These are phyloP conservation scores for Lotmaria passim DNA, from an alignment of 208 protist genomes.

Conservation along the genomic window DNA sequence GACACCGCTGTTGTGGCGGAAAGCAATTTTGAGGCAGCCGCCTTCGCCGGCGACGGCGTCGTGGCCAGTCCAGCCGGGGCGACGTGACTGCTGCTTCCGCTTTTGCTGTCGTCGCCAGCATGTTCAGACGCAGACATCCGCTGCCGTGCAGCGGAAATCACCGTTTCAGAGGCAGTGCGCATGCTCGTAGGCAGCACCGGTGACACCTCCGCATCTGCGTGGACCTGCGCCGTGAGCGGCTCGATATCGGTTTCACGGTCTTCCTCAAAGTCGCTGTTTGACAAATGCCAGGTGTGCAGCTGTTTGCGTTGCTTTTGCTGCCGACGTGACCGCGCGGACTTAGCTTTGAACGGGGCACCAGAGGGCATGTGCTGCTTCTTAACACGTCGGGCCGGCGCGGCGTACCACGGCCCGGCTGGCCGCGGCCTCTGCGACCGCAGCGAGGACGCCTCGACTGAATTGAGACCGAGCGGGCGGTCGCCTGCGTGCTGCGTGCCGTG, in stretches of 20 bases:
- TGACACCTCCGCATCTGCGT: not conserved
- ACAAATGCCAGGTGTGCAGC: not conserved
- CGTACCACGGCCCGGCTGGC: constrained; percentile 30
- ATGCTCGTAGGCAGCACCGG: not conserved
- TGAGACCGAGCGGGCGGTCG: not conserved
- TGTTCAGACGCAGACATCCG: no score
- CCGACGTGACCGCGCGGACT: not conserved
- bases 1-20: not conserved
- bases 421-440: constrained; percentile 2
- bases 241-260: not conserved
- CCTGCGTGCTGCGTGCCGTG: not conserved
- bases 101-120: no score
- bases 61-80: constrained; percentile 12
- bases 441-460: not conserved
- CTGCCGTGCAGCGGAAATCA: not conserved
- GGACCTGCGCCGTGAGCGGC: not conserved
- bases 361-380: constrained; percentile 1
- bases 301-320: not conserved
- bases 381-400: constrained; percentile 2
- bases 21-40: no score
- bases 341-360: not conserved
- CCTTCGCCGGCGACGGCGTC: not conserved
- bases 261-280: not conserved
- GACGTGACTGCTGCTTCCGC: no score
- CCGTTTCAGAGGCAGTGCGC: not conserved